Evolutionary conservation across 306 rosid species (phyloP).

Genomic region (Chamaecrista fasciculata): DNA sequence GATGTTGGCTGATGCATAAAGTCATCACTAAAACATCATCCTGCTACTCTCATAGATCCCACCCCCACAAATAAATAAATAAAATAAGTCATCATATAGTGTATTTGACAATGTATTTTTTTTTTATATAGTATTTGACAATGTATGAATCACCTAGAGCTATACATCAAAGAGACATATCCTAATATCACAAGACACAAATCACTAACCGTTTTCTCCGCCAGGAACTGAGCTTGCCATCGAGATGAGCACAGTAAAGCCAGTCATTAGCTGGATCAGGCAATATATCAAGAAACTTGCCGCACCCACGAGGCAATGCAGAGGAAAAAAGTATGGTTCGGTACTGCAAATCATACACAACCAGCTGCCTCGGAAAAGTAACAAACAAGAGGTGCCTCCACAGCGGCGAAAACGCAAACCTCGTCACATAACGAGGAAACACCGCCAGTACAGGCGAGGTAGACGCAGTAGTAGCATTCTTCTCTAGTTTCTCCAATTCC

Average conservation of each 20-base stretch:
- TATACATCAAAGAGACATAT: not conserved
- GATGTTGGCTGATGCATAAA: not conserved
- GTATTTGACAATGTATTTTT: not conserved
- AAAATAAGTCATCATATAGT: not conserved
- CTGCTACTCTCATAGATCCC: not conserved
- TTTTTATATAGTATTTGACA: no score
- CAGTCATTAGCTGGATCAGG: slow-evolving; percentile 79
- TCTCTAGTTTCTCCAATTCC: slow-evolving; percentile 70
- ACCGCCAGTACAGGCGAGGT: slow-evolving; percentile 53
- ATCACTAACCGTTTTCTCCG: slow-evolving; percentile 79
- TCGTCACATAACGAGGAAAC: slow-evolving; percentile 62
- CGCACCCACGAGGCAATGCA: slow-evolving; percentile 78
- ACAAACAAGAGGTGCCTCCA: slow-evolving; percentile 78
- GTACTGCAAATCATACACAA: slow-evolving; percentile 89
- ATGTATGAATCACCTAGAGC: no score
- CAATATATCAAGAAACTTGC: slow-evolving; percentile 84
- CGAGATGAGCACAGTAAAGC: slow-evolving; percentile 83
- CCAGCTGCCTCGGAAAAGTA: slow-evolving; percentile 84
- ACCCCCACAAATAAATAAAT: no score
- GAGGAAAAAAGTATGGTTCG: slow-evolving; percentile 57
- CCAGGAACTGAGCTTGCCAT: slow-evolving; percentile 95
- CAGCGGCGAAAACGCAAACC: slow-evolving; percentile 67
- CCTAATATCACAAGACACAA: not conserved
- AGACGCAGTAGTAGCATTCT: slow-evolving; percentile 35
- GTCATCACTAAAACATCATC: not conserved